Base-by-base conservation (phyloP, 1,284 basidiomycete genomes). In the Puccinia brachypodii region DNA sequence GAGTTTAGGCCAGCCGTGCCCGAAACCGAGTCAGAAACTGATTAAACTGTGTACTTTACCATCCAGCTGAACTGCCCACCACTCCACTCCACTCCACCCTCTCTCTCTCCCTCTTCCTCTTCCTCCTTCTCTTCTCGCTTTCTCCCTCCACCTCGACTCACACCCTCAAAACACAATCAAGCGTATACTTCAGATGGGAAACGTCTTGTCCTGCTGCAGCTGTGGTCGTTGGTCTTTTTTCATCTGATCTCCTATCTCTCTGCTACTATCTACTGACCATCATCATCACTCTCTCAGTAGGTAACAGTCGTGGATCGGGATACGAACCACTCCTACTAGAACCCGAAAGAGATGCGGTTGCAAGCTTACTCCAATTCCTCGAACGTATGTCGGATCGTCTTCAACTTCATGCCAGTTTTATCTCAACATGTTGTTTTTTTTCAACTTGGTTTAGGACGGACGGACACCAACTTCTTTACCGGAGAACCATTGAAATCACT, bases 311-410 rank as follows among this genome's bases (percentile, higher is more conserved):
- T 83, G 81, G 76, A 16, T 82, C 85, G 22, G 83, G 85, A 83
- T 86, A 87, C 83, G 96, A 99, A 88, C 96, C 97, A 53, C 88
- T 99, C 81, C 89, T 99, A 80, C 89, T 98, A 79, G 97, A 99
- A 89, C 98, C 96, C 86, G 96, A 99, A 89, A 91, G 97, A 84
- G 96, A 99, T 88, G 97, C 96, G 7, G 96, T 99, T 36, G 97
- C 97, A 47, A 97, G 99, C 88, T 89, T 99, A 79, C 90, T 99
- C 8, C 96, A 98, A 87, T 98, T 95, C 87, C 92, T 99, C 83
- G 96, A 99, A 89, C 98, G 96, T 98, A 87, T 86, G 92, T 88
- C n/a, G n/a, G n/a, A n/a, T n/a, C n/a, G n/a, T n/a, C n/a, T n/a
- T n/a, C n/a, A n/a, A n/a, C n/a, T n/a, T n/a, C n/a, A n/a, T n/a